Conservation (phyloP, 257 asterid species). For the Lithospermum erythrorhizon region DNA sequence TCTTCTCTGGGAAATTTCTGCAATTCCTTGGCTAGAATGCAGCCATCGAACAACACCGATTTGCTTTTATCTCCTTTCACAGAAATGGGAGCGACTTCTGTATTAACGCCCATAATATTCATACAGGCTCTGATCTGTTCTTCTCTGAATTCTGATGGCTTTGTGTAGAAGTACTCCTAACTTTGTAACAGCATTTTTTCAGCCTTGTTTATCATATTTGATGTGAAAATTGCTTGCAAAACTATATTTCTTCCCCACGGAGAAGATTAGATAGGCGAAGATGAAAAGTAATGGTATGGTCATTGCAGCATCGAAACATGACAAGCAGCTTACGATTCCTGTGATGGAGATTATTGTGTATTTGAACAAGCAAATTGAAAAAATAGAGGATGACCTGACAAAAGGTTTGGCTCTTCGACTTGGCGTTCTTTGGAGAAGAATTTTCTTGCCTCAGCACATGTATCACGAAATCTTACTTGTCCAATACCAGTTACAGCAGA, state of each 20-base stretch:
- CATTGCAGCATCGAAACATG: constrained; percentile 3
- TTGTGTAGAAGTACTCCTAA: not conserved
- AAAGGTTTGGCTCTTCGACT: constrained; percentile 3
- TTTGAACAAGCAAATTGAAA: constrained; percentile 8
- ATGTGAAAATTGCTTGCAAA: not conserved
- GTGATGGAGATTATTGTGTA: constrained; percentile 1
- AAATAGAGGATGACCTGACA: constrained; percentile 6
- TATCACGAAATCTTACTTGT: constrained; percentile 42
- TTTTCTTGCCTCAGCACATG: constrained; percentile 36
- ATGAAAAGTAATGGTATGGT: not conserved
- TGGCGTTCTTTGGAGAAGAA: constrained; percentile 10
- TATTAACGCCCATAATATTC: constrained; percentile 13
- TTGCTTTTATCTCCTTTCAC: constrained; percentile 45
- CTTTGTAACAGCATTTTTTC: not conserved
- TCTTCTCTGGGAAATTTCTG: not conserved
- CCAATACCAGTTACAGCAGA: constrained; percentile 47
- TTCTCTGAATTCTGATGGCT: too few relatives aligned
- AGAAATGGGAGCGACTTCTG: constrained; percentile 26
- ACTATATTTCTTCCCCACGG: not conserved
- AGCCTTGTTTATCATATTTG: not conserved
- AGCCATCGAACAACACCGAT: constrained; percentile 40
- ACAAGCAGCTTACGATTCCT: not conserved
- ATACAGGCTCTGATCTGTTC: constrained; percentile 7
- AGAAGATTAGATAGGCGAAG: not conserved
- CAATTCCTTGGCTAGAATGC: constrained; percentile 30